Conservation (phyloP, 352 stramenopile species). For the Pythium rishiriense region DNA sequence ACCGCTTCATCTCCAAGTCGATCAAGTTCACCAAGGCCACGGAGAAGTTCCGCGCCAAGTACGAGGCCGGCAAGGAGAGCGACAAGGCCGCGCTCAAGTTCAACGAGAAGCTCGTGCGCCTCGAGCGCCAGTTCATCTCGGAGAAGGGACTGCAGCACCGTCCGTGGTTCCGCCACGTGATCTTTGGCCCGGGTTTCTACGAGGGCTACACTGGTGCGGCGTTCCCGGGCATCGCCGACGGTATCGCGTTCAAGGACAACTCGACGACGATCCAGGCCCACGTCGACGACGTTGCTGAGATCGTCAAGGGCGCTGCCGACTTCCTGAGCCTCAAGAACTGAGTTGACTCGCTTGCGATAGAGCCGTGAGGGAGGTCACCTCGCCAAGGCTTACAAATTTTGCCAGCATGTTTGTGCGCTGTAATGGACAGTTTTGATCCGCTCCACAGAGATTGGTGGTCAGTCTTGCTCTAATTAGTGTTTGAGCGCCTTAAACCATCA, state of each 20-base stretch:
- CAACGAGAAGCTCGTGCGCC: conserved; percentile 12
- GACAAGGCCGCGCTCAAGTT: neutral
- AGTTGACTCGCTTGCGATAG: neutral
- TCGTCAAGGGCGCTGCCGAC: neutral
- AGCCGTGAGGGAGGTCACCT: too few species aligned
- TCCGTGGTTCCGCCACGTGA: conserved; percentile 13
- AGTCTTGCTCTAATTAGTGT: too few species aligned
- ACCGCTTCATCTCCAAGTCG: conserved; percentile 6
- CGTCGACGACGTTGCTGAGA: neutral
- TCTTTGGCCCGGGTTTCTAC: conserved; percentile 10
- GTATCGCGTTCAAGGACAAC: conserved; percentile 17
- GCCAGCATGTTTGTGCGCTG: too few species aligned
- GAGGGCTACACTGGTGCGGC: conserved; percentile 11
- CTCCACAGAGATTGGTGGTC: too few species aligned
- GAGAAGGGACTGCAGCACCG: conserved; percentile 11
- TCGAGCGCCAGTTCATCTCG: conserved; percentile 14
- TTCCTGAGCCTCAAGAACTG: conserved; percentile 2
- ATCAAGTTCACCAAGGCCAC: neutral
- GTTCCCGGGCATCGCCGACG: conserved; percentile 12
- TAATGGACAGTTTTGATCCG: too few species aligned
- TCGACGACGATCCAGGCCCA: conserved; percentile 8
- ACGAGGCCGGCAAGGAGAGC: neutral
- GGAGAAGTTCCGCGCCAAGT: neutral
- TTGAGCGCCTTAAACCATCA: too few species aligned
- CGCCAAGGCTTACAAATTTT: too few species aligned